Evolutionary conservation across 2,329 filamentous ascomycete genomes (phyloP).

Genomic region (Colletotrichum tropicicola): DNA sequence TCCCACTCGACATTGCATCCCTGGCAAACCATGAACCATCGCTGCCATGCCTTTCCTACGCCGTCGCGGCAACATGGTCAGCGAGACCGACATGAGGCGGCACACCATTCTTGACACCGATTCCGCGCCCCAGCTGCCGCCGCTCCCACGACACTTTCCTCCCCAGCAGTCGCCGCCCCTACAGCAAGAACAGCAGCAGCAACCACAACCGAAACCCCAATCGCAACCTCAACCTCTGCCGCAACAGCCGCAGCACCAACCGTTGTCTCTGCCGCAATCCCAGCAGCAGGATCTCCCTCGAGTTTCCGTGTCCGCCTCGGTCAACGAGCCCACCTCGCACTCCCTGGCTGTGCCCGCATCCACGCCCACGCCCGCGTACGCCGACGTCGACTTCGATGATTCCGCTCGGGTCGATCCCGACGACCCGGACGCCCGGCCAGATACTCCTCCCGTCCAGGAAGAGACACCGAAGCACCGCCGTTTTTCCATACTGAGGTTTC

Average conservation of each 20-base stretch:
- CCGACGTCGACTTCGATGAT: conserved; percentile 8
- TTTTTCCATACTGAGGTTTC: conserved; percentile 81
- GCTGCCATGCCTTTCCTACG: conserved; percentile 68
- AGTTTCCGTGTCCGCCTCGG: conserved; percentile 11
- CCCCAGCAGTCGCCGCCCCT: conserved; percentile 13
- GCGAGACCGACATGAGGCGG: conserved; percentile 67
- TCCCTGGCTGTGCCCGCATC: conserved; percentile 17
- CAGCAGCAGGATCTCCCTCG: neutral
- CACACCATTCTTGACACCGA: conserved; percentile 51
- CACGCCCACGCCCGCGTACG: too few relatives aligned
- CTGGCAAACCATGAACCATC: conserved; percentile 45
- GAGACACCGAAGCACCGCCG: conserved; percentile 66
- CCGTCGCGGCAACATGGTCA: conserved; percentile 67
- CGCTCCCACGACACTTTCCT: conserved; percentile 31
- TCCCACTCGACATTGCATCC: conserved; percentile 16
- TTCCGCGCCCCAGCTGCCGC: conserved; percentile 37
- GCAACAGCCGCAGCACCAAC: neutral
- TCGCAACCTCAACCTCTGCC: neutral
- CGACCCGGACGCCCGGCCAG: conserved; percentile 46
- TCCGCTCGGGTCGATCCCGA: conserved; percentile 19
- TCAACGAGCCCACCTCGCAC: neutral
- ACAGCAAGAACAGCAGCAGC: conserved; percentile 9
- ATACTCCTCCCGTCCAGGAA: conserved; percentile 62
- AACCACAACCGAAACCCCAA: conserved; percentile 7
- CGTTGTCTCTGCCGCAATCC: neutral